phyloP scores from a whole-genome alignment of 495 filamentous ascomycete genomes.

The Parathielavia hyrcaniae region DNA sequence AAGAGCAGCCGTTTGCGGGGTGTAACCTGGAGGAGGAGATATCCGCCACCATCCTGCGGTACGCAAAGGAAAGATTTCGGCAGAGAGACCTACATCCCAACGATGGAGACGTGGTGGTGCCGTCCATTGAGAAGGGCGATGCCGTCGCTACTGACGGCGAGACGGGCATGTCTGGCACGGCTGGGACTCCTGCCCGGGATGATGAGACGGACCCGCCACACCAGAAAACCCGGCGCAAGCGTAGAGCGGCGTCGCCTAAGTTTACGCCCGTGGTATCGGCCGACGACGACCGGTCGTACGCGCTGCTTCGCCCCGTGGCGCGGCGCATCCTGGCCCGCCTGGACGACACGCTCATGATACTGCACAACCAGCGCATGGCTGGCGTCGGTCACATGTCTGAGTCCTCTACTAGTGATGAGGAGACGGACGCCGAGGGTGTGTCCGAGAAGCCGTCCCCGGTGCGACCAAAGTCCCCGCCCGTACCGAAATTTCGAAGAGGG shows the following conservation, averaged over 20 bases:
- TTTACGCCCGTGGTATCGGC: slow-evolving; percentile 30
- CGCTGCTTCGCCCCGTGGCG: slow-evolving; percentile 56
- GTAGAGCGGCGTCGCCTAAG: slow-evolving; percentile 12
- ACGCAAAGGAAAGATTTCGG: slow-evolving; percentile 58
- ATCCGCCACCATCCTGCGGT: slow-evolving; percentile 52
- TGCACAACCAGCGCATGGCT: slow-evolving; percentile 57
- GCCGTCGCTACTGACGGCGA: not conserved
- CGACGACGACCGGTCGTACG: slow-evolving; percentile 54
- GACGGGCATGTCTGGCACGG: not conserved
- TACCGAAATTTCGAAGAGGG: slow-evolving; percentile 16
- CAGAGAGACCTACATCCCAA: slow-evolving; percentile 9
- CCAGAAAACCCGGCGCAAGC: slow-evolving; percentile 1
- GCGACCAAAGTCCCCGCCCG: not conserved
- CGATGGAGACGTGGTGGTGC: not conserved
- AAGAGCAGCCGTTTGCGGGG: slow-evolving; percentile 44
- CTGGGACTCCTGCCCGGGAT: not conserved
- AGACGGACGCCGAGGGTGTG: slow-evolving; percentile 26
- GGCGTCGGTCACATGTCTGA: slow-evolving; percentile 32
- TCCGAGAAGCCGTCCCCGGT: not conserved
- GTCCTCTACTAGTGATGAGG: slow-evolving; percentile 32
- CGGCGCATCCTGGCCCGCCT: slow-evolving; percentile 59
- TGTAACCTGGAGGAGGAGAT: slow-evolving; percentile 60
- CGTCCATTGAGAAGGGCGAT: slow-evolving; percentile 14
- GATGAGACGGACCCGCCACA: slow-evolving; percentile 1
- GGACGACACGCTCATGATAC: slow-evolving; percentile 57